These are phyloP conservation scores for Phytophthora cactorum DNA, from an alignment of 352 stramenopile genomes.

Conservation along the genomic window DNA sequence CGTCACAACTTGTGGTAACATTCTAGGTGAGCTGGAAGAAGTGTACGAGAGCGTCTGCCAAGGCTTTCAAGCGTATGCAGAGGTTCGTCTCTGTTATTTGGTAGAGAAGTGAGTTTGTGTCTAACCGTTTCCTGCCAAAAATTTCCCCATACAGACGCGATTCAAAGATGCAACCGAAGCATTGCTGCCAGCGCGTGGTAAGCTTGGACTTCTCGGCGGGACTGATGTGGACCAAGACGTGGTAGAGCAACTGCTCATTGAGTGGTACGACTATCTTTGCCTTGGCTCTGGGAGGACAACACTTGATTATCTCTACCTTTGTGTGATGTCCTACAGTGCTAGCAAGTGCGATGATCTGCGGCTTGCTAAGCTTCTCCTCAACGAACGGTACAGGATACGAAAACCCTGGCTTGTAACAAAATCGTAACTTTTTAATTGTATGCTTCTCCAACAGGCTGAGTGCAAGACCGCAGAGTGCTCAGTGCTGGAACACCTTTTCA, in stretches of 20 bases:
- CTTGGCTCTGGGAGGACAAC: background rate
- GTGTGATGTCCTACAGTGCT: constrained; percentile 41
- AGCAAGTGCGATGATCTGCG: constrained; percentile 71
- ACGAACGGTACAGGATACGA: constrained; percentile 58
- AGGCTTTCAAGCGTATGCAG: constrained; percentile 71
- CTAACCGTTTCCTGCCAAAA: background rate
- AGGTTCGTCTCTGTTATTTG: constrained; percentile 40
- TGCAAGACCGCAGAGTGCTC: constrained; percentile 74
- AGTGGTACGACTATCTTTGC: constrained; percentile 55
- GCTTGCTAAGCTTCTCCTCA: constrained; percentile 82
- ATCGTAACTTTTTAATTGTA: constrained; percentile 6
- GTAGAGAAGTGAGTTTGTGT: background rate
- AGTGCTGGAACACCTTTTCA: constrained; percentile 83
- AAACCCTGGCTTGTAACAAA: background rate
- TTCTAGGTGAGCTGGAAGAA: constrained; percentile 43
- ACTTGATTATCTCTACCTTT: background rate
- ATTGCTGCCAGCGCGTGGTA: constrained; percentile 67
- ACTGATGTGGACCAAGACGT: constrained; percentile 79
- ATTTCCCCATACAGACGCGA: constrained; percentile 32
- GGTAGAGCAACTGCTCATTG: constrained; percentile 76
- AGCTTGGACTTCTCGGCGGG: constrained; percentile 73
- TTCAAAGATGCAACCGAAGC: constrained; percentile 64
- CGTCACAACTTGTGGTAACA: background rate
- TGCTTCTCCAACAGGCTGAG: constrained; percentile 48
- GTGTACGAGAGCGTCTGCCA: constrained; percentile 66